Conservation (phyloP, 1,284 basidiomycete genomes). For the Trichosporon ovoides region DNA sequence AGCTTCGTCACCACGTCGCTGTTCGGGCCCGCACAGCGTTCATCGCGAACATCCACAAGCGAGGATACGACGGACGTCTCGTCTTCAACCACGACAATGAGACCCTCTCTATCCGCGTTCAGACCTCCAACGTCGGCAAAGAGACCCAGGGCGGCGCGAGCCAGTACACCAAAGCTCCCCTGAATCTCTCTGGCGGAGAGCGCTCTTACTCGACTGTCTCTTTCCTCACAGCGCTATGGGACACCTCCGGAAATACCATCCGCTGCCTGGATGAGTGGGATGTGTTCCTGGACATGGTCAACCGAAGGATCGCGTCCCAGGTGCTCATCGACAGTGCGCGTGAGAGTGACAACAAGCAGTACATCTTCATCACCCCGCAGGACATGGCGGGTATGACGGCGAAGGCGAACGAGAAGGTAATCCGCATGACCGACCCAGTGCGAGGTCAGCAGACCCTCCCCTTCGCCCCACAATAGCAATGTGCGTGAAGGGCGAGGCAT, state of each 20-base stretch:
- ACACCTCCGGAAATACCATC: constrained; percentile 86
- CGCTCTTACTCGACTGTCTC: constrained; percentile 97
- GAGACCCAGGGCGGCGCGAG: not conserved
- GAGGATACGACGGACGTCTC: constrained; percentile 75
- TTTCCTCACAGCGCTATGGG: constrained; percentile 87
- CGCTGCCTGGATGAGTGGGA: constrained; percentile 87
- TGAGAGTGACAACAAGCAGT: constrained; percentile 76
- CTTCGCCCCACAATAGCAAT: constrained; percentile 1
- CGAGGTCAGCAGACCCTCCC: constrained; percentile 27
- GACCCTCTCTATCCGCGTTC: constrained; percentile 51
- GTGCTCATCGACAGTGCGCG: constrained; percentile 91
- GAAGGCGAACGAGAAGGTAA: constrained; percentile 33
- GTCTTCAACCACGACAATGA: constrained; percentile 69
- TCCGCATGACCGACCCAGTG: constrained; percentile 40
- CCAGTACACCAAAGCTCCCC: constrained; percentile 57
- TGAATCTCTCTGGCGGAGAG: constrained; percentile 75
- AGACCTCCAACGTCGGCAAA: constrained; percentile 20
- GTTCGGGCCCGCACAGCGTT: constrained; percentile 79
- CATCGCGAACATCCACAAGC: constrained; percentile 70
- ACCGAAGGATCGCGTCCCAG: constrained; percentile 81
- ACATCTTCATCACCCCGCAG: constrained; percentile 79
- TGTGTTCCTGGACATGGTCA: constrained; percentile 93
- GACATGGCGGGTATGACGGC: constrained; percentile 43
- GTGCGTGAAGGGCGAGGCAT: not conserved
- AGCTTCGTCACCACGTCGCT: constrained; percentile 79